phyloP scores from a whole-genome alignment of 2,329 filamentous ascomycete genomes.

The Escovopsis sp. region DNA sequence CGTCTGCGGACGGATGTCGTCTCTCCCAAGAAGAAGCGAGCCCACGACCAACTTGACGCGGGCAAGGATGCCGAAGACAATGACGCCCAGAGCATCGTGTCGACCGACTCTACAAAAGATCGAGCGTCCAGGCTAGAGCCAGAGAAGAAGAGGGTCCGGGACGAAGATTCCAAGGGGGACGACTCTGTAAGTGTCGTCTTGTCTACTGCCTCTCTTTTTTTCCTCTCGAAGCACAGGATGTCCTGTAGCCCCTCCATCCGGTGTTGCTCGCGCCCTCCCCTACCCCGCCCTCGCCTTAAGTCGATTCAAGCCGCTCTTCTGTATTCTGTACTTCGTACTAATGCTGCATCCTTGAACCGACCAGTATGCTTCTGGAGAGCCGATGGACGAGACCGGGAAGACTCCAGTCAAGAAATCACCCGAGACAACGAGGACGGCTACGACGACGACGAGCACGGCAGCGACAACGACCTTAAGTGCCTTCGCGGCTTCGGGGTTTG shows the following conservation, averaged over 20 bases:
- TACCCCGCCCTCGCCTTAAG: no score
- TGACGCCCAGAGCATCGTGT: constrained; percentile 26
- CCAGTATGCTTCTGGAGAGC: constrained; percentile 4
- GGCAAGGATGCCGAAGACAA: constrained; percentile 26
- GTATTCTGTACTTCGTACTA: no score
- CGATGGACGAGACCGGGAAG: constrained; percentile 10
- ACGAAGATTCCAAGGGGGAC: constrained; percentile 26
- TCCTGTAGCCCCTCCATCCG: no score
- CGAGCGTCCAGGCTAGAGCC: constrained; percentile 35
- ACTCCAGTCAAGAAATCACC: constrained; percentile 12
- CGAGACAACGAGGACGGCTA: constrained; percentile 36
- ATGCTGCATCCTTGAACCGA: neutral
- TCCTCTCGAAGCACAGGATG: no score
- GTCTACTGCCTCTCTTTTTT: neutral
- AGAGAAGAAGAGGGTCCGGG: constrained; percentile 49
- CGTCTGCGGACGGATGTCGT: constrained; percentile 31
- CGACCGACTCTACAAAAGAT: constrained; percentile 31
- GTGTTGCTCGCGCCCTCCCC: no score
- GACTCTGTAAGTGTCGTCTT: constrained; percentile 15
- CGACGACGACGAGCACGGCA: no score
- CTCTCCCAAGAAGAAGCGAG: constrained; percentile 53
- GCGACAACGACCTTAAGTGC: no score
- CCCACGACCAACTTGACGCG: constrained; percentile 41
- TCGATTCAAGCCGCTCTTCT: no score
- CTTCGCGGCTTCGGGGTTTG: constrained; percentile 54